Conservation (phyloP, 768 basidiomycete genomes). For the Suillus luteus region DNA sequence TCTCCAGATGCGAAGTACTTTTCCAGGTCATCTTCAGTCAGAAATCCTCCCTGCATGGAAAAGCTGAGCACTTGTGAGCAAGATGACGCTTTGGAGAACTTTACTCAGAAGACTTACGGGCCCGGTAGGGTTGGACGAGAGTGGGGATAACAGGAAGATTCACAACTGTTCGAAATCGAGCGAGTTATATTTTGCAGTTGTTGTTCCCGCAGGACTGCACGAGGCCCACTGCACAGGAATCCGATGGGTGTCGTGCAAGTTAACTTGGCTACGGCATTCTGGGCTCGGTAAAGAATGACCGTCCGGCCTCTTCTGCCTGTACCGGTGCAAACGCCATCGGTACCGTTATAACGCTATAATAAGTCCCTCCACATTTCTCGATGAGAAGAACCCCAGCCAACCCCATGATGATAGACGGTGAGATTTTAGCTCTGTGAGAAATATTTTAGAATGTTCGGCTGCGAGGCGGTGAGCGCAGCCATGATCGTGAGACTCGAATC, state of each 20-base stretch:
- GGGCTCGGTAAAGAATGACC: slow-evolving; percentile 5
- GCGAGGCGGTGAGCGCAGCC: background rate
- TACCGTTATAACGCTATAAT: background rate
- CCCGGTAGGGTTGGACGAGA: background rate
- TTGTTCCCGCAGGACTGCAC: slow-evolving; percentile 8
- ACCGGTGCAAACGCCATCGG: slow-evolving; percentile 4
- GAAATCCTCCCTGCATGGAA: slow-evolving; percentile 1
- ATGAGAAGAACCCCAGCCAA: background rate
- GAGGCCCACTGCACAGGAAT: slow-evolving; percentile 8
- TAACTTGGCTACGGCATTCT: background rate
- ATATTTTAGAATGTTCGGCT: background rate
- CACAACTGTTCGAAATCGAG: background rate
- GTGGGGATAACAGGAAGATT: background rate
- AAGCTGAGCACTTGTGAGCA: background rate
- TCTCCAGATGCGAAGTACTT: background rate
- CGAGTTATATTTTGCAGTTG: slow-evolving; percentile 4
- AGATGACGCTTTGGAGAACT: background rate
- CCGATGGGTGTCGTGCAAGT: background rate
- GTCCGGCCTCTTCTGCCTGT: slow-evolving; percentile 3
- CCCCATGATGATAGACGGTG: background rate
- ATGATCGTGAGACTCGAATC: background rate
- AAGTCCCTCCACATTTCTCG: background rate
- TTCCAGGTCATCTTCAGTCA: slow-evolving; percentile 9
- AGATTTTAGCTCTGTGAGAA: background rate
- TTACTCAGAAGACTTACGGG: background rate